Base-by-base conservation (phyloP, 257 asterid species). In the Leonotis leonurus region DNA sequence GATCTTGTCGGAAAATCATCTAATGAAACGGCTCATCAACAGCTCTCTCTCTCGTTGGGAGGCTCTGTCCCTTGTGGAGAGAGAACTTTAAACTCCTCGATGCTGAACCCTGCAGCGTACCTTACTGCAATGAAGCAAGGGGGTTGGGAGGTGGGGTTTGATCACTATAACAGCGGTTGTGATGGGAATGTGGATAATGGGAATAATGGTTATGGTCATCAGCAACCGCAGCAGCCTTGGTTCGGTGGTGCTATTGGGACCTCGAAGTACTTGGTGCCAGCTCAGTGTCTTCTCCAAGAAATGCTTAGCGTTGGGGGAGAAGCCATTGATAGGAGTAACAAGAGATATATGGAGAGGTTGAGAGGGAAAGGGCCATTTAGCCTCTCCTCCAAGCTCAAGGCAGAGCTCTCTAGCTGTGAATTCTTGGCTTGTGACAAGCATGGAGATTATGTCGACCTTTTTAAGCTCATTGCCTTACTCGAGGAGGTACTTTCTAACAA, bases 401-500 rank as follows among this genome's bases (percentile, higher is more conserved):
- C 75, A 4, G 90, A 89, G 83, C 63, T 86, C 25, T 70, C 84
- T 4, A 72, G 50, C 49, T 58, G 29, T 40, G 97, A 83, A 45
- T 24, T 74, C 22, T 2, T 33, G 39, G 56, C 67, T 14, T 29
- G 32, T 26, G 92, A 81, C 20, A 86, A 82, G 29, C 83, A 83
- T 27, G 81, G 67, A 11, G 80, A 73, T 54, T 71, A 76, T 60
- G 57, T 73, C 25, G 76, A 69, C 64, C 83, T 87, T 33, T 45
- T 85, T 8, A 85, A 85, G 81, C 90, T 93, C 22, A 75, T 93
- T 41, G 62, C 85, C 37, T 63, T 93, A 62, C 77, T 82, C 12
- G 93, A 85, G 46, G 96, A 85, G 96, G 97, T 50, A 45, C n/a
- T 36, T 36, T n/a, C n/a, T n/a, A n/a, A n/a, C n/a, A n/a, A n/a